Percentiles rank a stretch among this genome's conserved stretches.
phyloP scores from a whole-genome alignment of 2,329 filamentous ascomycete species.

The Cercospora berteroae region DNA sequence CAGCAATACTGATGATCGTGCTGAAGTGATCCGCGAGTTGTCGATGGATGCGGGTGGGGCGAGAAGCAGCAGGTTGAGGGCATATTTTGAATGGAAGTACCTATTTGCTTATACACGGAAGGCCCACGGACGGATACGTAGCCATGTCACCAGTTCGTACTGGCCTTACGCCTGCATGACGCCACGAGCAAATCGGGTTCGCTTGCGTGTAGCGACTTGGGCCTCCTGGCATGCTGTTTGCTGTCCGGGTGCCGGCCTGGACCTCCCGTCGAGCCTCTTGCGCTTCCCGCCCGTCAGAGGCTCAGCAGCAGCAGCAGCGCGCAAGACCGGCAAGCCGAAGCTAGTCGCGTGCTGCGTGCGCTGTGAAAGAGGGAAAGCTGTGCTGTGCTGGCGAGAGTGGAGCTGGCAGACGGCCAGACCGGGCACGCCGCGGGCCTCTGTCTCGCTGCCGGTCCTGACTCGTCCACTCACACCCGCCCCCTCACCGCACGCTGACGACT shows the following conservation, averaged over 20 bases:
- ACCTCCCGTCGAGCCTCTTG: background rate
- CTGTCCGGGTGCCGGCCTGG: background rate
- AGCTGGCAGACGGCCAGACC: background rate
- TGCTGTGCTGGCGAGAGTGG: background rate
- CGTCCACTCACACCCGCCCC: background rate
- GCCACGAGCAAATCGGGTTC: slow-evolving; percentile 10
- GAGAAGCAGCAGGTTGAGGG: background rate
- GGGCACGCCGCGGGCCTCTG: background rate
- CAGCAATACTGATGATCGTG: background rate
- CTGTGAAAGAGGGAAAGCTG: background rate
- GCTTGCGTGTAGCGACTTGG: slow-evolving; percentile 2
- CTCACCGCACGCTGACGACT: background rate
- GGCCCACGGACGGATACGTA: slow-evolving; percentile 4
- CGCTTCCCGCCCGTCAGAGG: background rate
- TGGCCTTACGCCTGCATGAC: slow-evolving; percentile 11
- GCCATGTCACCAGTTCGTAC: slow-evolving; percentile 7
- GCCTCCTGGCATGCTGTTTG: slow-evolving; percentile 1
- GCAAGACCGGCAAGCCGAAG: background rate
- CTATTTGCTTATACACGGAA: slow-evolving; percentile 2
- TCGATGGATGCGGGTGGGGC: background rate
- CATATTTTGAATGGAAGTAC: background rate
- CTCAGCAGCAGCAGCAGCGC: background rate
- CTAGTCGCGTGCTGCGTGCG: background rate
- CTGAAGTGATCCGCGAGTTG: background rate
- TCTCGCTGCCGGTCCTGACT: background rate